Conservation (phyloP, 1,139 yeast species). For the Pichia sp. region DNA sequence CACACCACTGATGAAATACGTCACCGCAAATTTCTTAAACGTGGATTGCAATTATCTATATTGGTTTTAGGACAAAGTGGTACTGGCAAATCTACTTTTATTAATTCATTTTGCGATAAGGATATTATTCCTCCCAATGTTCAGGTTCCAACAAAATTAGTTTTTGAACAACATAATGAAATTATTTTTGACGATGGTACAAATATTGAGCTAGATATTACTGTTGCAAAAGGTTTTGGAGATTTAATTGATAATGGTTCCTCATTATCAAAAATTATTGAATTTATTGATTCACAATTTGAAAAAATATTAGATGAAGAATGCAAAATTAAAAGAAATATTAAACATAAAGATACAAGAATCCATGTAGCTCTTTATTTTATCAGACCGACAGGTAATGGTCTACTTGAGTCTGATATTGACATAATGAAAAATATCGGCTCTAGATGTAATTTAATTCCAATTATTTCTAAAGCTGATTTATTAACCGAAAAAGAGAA, state of each 20-base stretch:
- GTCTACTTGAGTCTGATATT: conserved; percentile 74
- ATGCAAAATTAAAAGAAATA: conserved; percentile 37
- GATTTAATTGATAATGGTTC: conserved; percentile 32
- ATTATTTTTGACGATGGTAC: conserved; percentile 36
- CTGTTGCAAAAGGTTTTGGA: conserved; percentile 43
- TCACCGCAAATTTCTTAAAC: conserved; percentile 52
- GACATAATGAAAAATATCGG: conserved; percentile 74
- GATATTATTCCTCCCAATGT: conserved; percentile 24
- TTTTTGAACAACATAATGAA: conserved; percentile 24
- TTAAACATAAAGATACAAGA: conserved; percentile 55
- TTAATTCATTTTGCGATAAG: conserved; percentile 51
- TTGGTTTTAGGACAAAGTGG: conserved; percentile 60
- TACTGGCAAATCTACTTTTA: conserved; percentile 56
- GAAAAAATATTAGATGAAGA: conserved; percentile 40
- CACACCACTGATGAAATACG: conserved; percentile 46
- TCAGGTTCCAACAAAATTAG: conserved; percentile 21
- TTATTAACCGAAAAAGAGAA: conserved; percentile 77
- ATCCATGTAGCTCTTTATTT: conserved; percentile 91
- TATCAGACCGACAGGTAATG: conserved; percentile 80
- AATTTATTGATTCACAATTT: conserved; percentile 38
- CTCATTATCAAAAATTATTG: conserved; percentile 19
- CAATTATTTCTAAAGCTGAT: conserved; percentile 90
- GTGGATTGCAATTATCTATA: conserved; percentile 49
- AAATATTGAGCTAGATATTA: conserved; percentile 37
- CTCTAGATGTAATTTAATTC: conserved; percentile 88